These are phyloP conservation scores for Cutaneotrichosporon sp. DNA, from an alignment of 1,284 basidiomycete species.

Conservation along the genomic window DNA sequence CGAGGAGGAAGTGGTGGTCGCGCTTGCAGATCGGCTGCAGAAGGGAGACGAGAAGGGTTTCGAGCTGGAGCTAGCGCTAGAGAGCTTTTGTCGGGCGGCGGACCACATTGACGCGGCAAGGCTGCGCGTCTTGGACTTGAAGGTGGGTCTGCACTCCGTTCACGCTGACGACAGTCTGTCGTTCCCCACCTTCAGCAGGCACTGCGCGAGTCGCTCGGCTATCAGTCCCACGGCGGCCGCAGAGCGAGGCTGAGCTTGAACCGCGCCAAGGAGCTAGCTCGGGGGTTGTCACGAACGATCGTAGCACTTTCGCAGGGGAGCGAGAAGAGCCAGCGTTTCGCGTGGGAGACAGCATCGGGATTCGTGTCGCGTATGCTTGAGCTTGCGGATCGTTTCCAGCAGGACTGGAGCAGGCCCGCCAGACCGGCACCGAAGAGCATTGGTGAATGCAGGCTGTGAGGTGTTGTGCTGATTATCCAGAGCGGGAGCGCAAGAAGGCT, in stretches of 20 bases:
- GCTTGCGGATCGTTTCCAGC: constrained; percentile 1
- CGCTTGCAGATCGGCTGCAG: constrained; percentile 11
- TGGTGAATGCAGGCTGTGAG: constrained; percentile 10
- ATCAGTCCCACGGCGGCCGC: not conserved
- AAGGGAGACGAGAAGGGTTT: not conserved
- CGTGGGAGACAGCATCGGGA: constrained; percentile 17
- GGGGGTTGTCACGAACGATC: constrained; percentile 18
- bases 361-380: constrained; percentile 21
- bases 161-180: constrained; percentile 3
- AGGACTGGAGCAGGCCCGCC: constrained; percentile 4
- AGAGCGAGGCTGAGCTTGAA: not conserved
- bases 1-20: constrained; percentile 30
- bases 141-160: constrained; percentile 7
- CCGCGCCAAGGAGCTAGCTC: constrained; percentile 4
- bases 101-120: constrained; percentile 14
- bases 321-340: constrained; percentile 10
- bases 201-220: constrained; percentile 11
- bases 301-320: constrained; percentile 21
- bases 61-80: constrained; percentile 1
- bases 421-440: constrained; percentile 1
- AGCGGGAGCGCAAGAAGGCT: constrained; percentile 25
- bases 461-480: too few species aligned
- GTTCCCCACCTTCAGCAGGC: constrained; percentile 8
- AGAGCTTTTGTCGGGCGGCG: constrained; percentile 17
- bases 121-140: constrained; percentile 23